Evolutionary conservation across 331 rosid genomes (phyloP).

Genomic region (Spiraea crenata): DNA sequence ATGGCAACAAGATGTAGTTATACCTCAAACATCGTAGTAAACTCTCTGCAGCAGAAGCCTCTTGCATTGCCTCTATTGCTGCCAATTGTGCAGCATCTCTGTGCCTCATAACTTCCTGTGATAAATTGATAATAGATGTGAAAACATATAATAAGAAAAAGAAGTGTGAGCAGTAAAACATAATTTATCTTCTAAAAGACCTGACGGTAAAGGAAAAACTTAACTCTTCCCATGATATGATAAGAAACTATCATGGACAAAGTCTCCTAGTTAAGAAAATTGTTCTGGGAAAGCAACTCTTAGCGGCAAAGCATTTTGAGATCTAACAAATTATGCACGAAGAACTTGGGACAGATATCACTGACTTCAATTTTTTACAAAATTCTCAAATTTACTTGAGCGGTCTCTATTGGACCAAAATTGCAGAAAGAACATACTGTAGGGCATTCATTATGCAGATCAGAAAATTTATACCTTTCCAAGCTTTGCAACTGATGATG

Average conservation of each 20-base stretch:
- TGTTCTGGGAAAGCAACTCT: neutral
- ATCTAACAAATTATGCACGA: neutral
- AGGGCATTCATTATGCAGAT: neutral
- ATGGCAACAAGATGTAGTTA: neutral
- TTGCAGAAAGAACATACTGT: neutral
- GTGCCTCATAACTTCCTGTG: conserved; percentile 76
- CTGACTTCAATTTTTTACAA: neutral
- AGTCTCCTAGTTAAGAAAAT: neutral
- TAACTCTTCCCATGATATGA: neutral
- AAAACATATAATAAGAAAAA: conserved; percentile 19
- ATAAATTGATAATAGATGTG: conserved; percentile 19
- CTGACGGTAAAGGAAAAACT: neutral
- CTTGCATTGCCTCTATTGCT: conserved; percentile 84
- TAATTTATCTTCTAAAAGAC: neutral
- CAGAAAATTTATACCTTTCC: conserved; percentile 57
- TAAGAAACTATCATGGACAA: neutral
- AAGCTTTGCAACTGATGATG: conserved; percentile 76
- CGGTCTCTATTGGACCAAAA: neutral
- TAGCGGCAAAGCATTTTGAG: neutral
- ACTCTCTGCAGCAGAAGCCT: conserved; percentile 84
- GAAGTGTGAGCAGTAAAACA: neutral
- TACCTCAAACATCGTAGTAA: conserved; percentile 80
- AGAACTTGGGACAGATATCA: neutral
- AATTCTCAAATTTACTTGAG: conserved; percentile 2
- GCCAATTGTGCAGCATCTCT: conserved; percentile 87